Percentiles rank a stretch among this genome's conserved stretches.
Evolutionary conservation across 73 alveolate genomes (phyloP).

Genomic region (Paramecium pentaurelia): DNA sequence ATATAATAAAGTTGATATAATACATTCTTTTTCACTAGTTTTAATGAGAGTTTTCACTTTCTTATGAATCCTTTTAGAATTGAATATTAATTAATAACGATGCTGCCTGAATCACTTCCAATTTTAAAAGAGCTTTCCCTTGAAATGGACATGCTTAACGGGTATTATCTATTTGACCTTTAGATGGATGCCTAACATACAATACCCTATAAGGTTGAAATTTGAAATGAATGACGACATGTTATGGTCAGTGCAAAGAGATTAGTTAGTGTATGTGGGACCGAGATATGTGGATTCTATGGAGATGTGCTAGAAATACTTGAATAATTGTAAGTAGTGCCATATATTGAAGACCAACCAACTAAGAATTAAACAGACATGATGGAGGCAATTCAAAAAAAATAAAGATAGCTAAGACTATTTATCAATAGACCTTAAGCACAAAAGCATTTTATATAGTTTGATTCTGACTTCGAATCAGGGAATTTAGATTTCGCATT

Average conservation of each 20-base stretch:
- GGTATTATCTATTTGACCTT: background rate
- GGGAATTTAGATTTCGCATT: conserved; percentile 88
- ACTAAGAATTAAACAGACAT: background rate
- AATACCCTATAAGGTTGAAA: background rate
- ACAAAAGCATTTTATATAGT: background rate
- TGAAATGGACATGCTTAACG: conserved; percentile 13
- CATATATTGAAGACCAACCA: background rate
- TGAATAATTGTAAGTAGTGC: background rate
- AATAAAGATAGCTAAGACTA: background rate
- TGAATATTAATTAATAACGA: background rate
- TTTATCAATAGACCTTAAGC: background rate
- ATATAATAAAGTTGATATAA: background rate
- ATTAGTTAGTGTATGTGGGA: background rate
- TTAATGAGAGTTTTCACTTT: background rate
- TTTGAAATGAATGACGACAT: background rate
- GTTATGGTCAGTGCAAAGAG: background rate
- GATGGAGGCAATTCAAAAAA: conserved; percentile 22
- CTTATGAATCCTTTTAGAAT: background rate
- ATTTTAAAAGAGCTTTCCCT: conserved; percentile 12
- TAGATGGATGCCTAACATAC: conserved; percentile 46
- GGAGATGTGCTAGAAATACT: background rate
- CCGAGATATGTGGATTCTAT: background rate
- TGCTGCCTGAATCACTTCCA: conserved; percentile 34
- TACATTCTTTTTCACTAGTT: background rate
- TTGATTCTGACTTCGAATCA: conserved; percentile 65